Base-by-base conservation (phyloP, 345 rosid species). In the Psidium guajava region DNA sequence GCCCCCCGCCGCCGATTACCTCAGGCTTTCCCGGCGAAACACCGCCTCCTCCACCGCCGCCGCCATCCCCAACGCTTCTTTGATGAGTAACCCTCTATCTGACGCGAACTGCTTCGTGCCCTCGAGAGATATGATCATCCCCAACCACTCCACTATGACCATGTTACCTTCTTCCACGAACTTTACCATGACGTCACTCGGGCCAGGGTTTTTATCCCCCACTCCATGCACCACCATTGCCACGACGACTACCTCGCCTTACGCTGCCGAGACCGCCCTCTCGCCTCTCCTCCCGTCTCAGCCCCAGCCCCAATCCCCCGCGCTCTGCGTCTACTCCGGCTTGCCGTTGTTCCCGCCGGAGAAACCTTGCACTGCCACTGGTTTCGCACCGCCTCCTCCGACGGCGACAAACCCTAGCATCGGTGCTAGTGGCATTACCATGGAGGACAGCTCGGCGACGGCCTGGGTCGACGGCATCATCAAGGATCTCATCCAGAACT, bases 401-500 rank as follows among this genome's bases (percentile, higher is more conserved):
- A 54, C 61, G 14, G 51, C 84, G 44, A 11, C 75, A 6, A 55
- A 81, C 28, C 25, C 84, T 10, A 64, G 44, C 86, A 50, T 58
- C 57, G 83, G 59, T 36, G 83, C 83, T 9, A 74, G 91, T 32
- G 73, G 83, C 58, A 83, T 83, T 12, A 64, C 92, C 8, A 92
- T 91, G 91, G 99, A 95, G 12, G 98, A 97, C 82, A 89, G 83
- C 87, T 89, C 95, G 6, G 94, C 96, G 1, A 87, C 94, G 36
- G 90, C 98, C 3, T 97, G 99, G 99, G 94, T 97, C 15, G 98
- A 97, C 50, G 94, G 96, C 56, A 93, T 97, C 86, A 95, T 97
- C 54, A 94, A 92, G 87, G 99, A 96, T 91, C 93, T 97, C 32
- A 92, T 97, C 89, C 92, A 93, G 82, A 91, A 88, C 86, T 93